Conservation (phyloP, 176 grass and related monocot genomes). For the Musa acuminata region DNA sequence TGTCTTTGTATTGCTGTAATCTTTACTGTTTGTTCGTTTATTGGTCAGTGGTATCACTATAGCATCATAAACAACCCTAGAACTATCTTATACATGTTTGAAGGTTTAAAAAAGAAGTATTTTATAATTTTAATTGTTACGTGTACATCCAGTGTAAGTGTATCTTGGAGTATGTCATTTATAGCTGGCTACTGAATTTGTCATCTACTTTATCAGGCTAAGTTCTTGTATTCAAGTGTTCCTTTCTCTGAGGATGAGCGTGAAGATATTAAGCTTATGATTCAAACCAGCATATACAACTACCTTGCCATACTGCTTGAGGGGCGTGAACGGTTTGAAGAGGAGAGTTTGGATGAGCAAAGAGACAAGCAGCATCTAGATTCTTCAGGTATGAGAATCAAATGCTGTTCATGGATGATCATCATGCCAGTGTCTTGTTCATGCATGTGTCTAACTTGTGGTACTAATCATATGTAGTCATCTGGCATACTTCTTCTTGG, state of each 20-base stretch:
- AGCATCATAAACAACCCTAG: background rate
- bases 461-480: background rate
- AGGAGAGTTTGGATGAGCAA: slow-evolving; percentile 52
- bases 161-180: background rate
- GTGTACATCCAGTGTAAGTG: background rate
- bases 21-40: background rate
- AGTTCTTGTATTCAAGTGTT: slow-evolving; percentile 59
- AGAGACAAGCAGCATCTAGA: slow-evolving; percentile 25
- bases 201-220: background rate
- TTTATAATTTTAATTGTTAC: background rate
- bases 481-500: background rate
- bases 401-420: background rate
- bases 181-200: background rate
- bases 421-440: background rate
- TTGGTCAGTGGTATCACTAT: background rate
- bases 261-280: slow-evolving; percentile 78
- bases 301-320: slow-evolving; percentile 86
- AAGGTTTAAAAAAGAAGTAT: too few relatives aligned
- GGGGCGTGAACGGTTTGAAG: slow-evolving; percentile 78
- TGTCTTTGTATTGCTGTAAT: background rate
- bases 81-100: background rate
- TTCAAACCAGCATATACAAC: slow-evolving; percentile 88
- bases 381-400: slow-evolving; percentile 34
- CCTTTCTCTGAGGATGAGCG: slow-evolving; percentile 69
- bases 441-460: background rate